A percentile compares a stretch with the other conserved stretches of the same genome.
Conservation (phyloP, 805 yeast species). For the Candida arabinofermentans region DNA sequence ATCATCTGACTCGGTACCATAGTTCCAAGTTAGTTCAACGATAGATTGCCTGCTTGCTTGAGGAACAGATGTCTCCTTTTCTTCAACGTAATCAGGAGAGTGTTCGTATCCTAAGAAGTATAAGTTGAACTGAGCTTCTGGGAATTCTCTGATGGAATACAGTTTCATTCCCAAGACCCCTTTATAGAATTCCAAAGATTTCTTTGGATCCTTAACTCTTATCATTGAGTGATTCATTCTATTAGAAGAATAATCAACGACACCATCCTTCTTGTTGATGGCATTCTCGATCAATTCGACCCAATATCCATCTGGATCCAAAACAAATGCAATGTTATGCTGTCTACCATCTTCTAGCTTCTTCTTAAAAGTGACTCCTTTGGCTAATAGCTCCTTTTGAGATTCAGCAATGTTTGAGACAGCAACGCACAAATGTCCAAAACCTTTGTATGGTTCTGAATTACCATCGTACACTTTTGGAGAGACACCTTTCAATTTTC, state of each 20-base stretch:
- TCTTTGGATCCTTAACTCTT: constrained; percentile 79
- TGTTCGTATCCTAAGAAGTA: constrained; percentile 80
- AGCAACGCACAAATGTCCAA: constrained; percentile 89
- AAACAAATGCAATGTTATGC: constrained; percentile 86
- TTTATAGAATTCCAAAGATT: constrained; percentile 73
- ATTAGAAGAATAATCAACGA: constrained; percentile 38
- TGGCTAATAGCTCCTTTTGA: constrained; percentile 53
- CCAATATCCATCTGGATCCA: constrained; percentile 98
- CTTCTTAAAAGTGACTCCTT: constrained; percentile 77
- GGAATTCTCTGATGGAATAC: constrained; percentile 50
- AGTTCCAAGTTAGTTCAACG: constrained; percentile 89
- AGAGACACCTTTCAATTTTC: constrained; percentile 65
- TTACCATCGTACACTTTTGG: constrained; percentile 77
- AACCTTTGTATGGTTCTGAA: constrained; percentile 79
- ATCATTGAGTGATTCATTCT: constrained; percentile 89
- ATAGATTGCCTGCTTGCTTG: constrained; percentile 58
- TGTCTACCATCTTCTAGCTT: constrained; percentile 87
- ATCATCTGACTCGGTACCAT: constrained; percentile 86
- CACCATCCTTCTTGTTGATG: constrained; percentile 36
- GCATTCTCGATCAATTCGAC: constrained; percentile 74
- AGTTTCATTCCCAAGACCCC: constrained; percentile 80
- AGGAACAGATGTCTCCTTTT: constrained; percentile 29
- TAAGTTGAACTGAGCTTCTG: constrained; percentile 73
- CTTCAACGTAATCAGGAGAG: constrained; percentile 39
- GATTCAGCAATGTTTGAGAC: constrained; percentile 71